phyloP scores from a whole-genome alignment of 768 basidiomycete genomes.

The Myochromella boudieri region DNA sequence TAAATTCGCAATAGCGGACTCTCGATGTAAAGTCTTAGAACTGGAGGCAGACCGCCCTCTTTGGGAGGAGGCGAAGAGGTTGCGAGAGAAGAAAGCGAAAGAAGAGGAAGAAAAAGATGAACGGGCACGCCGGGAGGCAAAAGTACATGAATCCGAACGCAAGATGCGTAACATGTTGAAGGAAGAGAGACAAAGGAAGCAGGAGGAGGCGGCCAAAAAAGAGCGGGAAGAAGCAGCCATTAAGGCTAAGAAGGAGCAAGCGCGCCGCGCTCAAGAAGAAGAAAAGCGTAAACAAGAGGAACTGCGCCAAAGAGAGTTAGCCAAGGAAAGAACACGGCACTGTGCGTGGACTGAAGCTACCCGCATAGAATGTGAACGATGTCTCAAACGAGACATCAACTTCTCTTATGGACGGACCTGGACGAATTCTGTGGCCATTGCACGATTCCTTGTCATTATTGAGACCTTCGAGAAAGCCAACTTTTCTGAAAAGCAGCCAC shows the following conservation, averaged over 20 bases:
- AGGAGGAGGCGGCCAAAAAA: background rate
- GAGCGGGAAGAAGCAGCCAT: constrained; percentile 3
- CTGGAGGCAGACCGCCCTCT: constrained; percentile 14
- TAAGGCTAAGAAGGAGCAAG: background rate
- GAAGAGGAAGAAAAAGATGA: constrained; percentile 5
- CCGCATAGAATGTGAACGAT: constrained; percentile 3
- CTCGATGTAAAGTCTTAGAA: constrained; percentile 16
- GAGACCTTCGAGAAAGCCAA: constrained; percentile 17
- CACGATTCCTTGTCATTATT: no score
- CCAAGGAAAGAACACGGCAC: constrained; percentile 4
- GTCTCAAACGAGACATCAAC: constrained; percentile 14
- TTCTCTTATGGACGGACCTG: background rate
- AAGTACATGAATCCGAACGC: constrained; percentile 11
- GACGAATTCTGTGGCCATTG: background rate
- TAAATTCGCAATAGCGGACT: constrained; percentile 10
- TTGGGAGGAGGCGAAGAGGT: constrained; percentile 8
- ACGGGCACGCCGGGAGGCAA: background rate
- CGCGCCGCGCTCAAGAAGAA: constrained; percentile 4
- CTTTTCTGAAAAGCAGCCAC: constrained; percentile 18
- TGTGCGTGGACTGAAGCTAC: constrained; percentile 12
- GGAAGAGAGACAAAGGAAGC: constrained; percentile 6
- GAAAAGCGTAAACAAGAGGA: background rate
- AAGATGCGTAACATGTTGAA: constrained; percentile 8
- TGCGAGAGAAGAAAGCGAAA: constrained; percentile 3
- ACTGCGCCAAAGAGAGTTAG: no score